phyloP scores from a whole-genome alignment of 1,139 yeast genomes.

The Maudiozyma humilis region DNA sequence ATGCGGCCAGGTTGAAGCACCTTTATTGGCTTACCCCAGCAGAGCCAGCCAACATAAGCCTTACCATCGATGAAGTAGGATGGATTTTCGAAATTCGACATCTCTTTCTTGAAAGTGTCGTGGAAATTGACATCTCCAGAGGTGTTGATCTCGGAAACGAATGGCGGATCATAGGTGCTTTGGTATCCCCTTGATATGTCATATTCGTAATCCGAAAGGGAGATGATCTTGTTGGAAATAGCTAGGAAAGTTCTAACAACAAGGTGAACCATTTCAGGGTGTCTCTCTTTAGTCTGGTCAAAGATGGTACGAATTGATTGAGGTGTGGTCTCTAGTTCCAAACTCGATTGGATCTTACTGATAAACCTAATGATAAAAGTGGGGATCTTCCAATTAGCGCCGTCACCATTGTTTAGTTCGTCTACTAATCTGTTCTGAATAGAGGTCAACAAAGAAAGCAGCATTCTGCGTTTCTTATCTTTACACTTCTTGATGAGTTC shows the following conservation, averaged over 20 bases:
- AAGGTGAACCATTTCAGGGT: conserved; percentile 61
- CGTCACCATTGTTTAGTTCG: conserved; percentile 23
- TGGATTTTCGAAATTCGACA: conserved; percentile 44
- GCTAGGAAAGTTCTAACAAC: conserved; percentile 58
- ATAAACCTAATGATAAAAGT: conserved; percentile 49
- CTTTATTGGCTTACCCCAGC: conserved; percentile 58
- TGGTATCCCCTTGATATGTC: conserved; percentile 41
- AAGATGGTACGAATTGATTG: conserved; percentile 43
- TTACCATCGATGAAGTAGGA: conserved; percentile 50
- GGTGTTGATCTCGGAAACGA: conserved; percentile 39
- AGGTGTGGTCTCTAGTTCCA: conserved; percentile 42
- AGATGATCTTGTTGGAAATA: conserved; percentile 44
- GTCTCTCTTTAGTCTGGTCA: conserved; percentile 52
- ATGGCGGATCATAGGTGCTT: conserved; percentile 36
- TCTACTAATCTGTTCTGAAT: conserved; percentile 41
- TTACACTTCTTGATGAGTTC: conserved; percentile 52
- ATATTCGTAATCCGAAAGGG: conserved; percentile 49
- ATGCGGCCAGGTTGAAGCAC: conserved; percentile 33
- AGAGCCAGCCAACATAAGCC: conserved; percentile 61
- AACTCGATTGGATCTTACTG: conserved; percentile 46
- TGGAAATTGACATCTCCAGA: conserved; percentile 32
- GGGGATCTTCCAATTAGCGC: conserved; percentile 64
- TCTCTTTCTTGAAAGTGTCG: conserved; percentile 43
- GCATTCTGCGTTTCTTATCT: conserved; percentile 42
- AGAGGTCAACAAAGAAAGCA: conserved; percentile 36